phyloP scores from a whole-genome alignment of 257 asterid species.

The Rehmannia glutinosa region DNA sequence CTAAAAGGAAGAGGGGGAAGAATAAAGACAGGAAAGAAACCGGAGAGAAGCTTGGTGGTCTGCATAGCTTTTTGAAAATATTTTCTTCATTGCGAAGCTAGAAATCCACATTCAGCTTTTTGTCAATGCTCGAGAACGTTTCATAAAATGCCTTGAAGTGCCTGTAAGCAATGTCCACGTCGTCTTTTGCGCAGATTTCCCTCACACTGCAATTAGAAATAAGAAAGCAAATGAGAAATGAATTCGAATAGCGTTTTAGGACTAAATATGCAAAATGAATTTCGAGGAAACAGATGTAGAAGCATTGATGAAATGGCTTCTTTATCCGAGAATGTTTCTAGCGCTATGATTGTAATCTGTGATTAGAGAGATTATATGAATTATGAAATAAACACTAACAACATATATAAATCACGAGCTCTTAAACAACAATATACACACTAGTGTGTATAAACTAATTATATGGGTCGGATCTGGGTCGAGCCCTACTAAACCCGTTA shows the following conservation, averaged over 20 bases:
- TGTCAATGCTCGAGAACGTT: slow-evolving; percentile 77
- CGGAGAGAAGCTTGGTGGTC: neutral
- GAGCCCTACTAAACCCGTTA: too few species aligned
- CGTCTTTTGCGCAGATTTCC: slow-evolving; percentile 94
- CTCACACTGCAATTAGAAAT: slow-evolving; percentile 57
- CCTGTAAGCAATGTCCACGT: slow-evolving; percentile 81
- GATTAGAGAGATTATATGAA: too few species aligned
- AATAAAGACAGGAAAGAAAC: neutral
- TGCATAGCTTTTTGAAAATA: neutral
- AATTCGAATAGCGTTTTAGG: neutral
- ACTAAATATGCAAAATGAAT: too few species aligned
- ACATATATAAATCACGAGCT: too few species aligned
- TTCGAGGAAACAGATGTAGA: too few species aligned
- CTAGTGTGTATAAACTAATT: too few species aligned
- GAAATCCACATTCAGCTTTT: slow-evolving; percentile 60
- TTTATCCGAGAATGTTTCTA: too few species aligned
- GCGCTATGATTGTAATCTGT: too few species aligned
- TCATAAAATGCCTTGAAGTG: slow-evolving; percentile 92
- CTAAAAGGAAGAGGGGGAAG: too few species aligned
- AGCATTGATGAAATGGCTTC: slow-evolving; percentile 6
- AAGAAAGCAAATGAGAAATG: neutral
- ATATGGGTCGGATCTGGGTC: too few species aligned
- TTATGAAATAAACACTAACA: too few species aligned
- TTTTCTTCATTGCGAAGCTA: slow-evolving; percentile 20
- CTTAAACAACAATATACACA: too few species aligned